These are phyloP conservation scores for Boletus vinaceobasis DNA, from an alignment of 768 basidiomycete species.

Conservation along the genomic window DNA sequence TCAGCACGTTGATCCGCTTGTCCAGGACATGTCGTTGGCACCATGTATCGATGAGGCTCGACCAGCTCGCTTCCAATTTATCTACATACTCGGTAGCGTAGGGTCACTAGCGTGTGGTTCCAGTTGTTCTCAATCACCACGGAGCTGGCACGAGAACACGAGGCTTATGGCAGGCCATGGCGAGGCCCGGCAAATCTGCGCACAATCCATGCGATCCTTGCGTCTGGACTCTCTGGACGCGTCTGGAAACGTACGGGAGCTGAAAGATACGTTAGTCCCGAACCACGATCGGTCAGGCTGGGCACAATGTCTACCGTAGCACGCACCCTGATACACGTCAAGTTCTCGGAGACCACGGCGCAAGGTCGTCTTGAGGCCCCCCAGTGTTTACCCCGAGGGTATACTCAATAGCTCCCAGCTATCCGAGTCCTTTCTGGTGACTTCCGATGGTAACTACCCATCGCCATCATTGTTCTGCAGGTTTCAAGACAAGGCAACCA, in stretches of 20 bases:
- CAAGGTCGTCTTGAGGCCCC: not conserved
- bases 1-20: not conserved
- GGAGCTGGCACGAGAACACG: not conserved
- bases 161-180: not conserved
- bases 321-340: not conserved
- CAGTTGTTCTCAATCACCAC: not conserved
- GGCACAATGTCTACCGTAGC: not conserved
- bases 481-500: constrained; percentile 5
- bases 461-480: not conserved
- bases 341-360: not conserved
- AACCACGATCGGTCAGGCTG: not conserved
- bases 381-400: not conserved
- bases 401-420: not conserved
- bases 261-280: not conserved
- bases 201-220: not conserved
- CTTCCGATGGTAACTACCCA: not conserved
- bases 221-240: not conserved
- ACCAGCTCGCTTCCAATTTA: not conserved
- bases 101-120: not conserved
- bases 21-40: not conserved
- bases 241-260: not conserved
- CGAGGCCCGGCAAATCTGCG: not conserved
- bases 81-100: not conserved
- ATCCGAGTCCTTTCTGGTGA: not conserved
- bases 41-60: not conserved